Conservation (phyloP, 345 rosid genomes). For the Citrus sinensis region DVS_A1.0 CM039163.1:44982501-44983000, state of each 20-base stretch:
- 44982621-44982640: conserved; percentile 99
- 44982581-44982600: neutral
- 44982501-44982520: neutral
- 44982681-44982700: conserved; percentile 88
- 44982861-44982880: neutral
- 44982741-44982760: conserved; percentile 79
- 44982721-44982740: conserved; percentile 88
- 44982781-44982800: neutral
- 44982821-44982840: neutral
- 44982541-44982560: neutral
- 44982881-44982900: neutral
- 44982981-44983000: conserved; percentile 3
- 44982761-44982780: neutral
- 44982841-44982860: neutral
- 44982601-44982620: conserved; percentile 10
- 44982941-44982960: neutral
- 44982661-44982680: conserved; percentile 86
- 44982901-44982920: neutral
- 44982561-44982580: neutral
- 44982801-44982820: neutral
- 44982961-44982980: neutral
- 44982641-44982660: conserved; percentile 91
- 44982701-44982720: conserved; percentile 93
- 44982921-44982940: neutral
- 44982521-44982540: neutral